Evolutionary conservation across 1,284 basidiomycete species (phyloP), one percentile per base, ranked within the genome.

Genomic region (Laetiporus sulphureus): DNA sequence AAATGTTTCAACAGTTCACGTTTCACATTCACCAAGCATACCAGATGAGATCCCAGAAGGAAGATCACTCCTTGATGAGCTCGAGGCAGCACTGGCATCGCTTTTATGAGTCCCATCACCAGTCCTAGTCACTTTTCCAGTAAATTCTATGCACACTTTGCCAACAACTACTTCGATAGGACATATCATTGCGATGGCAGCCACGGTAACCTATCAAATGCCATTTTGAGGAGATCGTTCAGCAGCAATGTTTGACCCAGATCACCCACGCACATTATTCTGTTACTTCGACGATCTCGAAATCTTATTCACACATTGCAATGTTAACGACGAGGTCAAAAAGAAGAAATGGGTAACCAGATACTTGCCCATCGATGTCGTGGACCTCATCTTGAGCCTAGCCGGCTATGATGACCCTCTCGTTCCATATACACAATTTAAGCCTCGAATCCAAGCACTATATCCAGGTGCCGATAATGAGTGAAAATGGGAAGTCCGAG

Each of bases 231-330:
- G 45, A 13, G 25, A 46, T 23, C 11, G 34, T 7, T 21, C 38
- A 3, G 42, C 44, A n/a, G 42, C 48, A 1, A 38, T 19, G 16
- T 48, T 50, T 29, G 44, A 46, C 27, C 42, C 44, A 13, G 6
- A 3, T 2, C 11, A 44, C 15, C 40, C 35, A 5, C 47, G 44
- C 7, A 37, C 24, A 4, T 39, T 49, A 3, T 35, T 21, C 13
- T 29, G 44, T 19, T 49, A 40, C 34, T 49, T 49, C 41, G 25
- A 45, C 12, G 38, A 45, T 23, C 36, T 45, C 21, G 48, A 47
- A n/a, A 38, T 25, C 21, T 33, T 48, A 13, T 42, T 48, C 31
- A 27, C 35, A 13, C 27, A 18, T 4, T 32, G 32, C 10, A 34
- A 23, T 3, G 20, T 45, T 19, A 16, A 21, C 25, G 24, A 31